Evolutionary conservation across 495 filamentous ascomycete genomes (phyloP).

Genomic region (Aspergillus taichungensis): DNA sequence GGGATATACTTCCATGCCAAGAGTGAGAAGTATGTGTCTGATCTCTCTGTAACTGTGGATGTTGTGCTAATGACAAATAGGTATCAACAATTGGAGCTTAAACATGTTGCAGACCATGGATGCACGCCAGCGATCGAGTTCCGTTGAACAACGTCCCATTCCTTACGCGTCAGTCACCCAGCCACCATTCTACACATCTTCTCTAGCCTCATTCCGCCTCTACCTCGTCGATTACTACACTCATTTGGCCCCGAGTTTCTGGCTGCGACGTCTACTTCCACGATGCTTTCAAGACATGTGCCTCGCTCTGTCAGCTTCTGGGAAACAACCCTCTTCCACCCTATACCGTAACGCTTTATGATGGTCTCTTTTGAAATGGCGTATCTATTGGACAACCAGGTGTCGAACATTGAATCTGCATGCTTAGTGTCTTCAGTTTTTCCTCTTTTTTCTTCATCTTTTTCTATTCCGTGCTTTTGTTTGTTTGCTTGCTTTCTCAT

Average conservation of each 20-base stretch:
- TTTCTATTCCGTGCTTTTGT: background rate
- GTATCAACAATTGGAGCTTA: slow-evolving; percentile 87
- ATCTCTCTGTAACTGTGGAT: background rate
- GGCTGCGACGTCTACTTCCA: no score
- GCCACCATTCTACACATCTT: background rate
- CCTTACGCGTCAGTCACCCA: no score
- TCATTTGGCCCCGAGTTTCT: no score
- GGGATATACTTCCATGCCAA: slow-evolving; percentile 98
- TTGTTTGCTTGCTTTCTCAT: background rate
- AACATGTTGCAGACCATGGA: slow-evolving; percentile 75
- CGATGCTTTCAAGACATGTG: no score
- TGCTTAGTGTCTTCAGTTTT: background rate
- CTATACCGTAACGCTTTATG: slow-evolving; percentile 6
- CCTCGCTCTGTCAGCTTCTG: background rate
- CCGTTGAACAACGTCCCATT: slow-evolving; percentile 45
- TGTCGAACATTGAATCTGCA: background rate
- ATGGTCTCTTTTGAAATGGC: slow-evolving; percentile 11
- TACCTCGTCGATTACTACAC: no score
- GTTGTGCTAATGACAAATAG: slow-evolving; percentile 31
- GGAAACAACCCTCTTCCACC: background rate
- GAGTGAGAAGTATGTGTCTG: slow-evolving; percentile 74
- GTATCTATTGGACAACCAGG: slow-evolving; percentile 9
- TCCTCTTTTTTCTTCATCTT: background rate
- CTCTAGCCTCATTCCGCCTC: background rate
- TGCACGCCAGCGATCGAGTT: slow-evolving; percentile 90